These are phyloP conservation scores for Przewalskia tangutica DNA, from an alignment of 257 asterid genomes.

Conservation along the genomic window DNA sequence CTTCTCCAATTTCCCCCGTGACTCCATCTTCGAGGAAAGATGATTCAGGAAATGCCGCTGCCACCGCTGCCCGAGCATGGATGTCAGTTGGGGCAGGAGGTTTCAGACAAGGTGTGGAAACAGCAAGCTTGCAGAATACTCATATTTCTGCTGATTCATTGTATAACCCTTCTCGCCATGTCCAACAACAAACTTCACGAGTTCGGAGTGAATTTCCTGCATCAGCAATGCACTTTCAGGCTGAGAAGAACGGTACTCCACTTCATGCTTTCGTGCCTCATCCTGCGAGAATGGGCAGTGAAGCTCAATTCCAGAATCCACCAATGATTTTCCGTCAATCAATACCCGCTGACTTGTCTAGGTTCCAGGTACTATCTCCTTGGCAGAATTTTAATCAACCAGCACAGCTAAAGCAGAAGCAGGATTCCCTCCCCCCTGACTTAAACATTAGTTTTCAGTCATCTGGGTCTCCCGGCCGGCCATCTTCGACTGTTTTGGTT, in stretches of 20 bases:
- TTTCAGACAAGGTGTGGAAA: conserved; percentile 36
- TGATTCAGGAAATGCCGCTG: conserved; percentile 55
- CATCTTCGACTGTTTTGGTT: conserved; percentile 55
- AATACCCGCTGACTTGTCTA: conserved; percentile 62
- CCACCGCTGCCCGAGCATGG: conserved; percentile 84
- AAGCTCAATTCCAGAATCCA: conserved; percentile 47
- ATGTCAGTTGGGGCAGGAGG: conserved; percentile 92
- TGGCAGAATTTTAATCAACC: conserved; percentile 53
- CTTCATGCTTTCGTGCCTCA: conserved; percentile 51
- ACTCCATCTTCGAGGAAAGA: conserved; percentile 25
- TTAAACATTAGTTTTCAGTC: conserved; percentile 79
- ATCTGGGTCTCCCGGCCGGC: conserved; percentile 77
- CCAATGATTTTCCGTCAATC: conserved; percentile 51
- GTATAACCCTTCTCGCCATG: conserved; percentile 41
- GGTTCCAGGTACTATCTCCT: conserved; percentile 58
- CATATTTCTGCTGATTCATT: conserved; percentile 43
- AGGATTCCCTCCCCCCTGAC: conserved; percentile 78
- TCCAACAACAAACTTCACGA: conserved; percentile 39
- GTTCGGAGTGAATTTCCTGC: conserved; percentile 43
- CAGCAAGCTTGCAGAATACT: conserved; percentile 26
- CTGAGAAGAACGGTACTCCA: conserved; percentile 30
- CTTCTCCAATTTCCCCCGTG: conserved; percentile 21
- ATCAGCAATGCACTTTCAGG: conserved; percentile 34
- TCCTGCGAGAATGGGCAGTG: conserved; percentile 36
- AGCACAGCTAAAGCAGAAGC: conserved; percentile 55